phyloP scores from a whole-genome alignment of 192 early-diverging fungal species.

The Backusella liffmaniae region DNA sequence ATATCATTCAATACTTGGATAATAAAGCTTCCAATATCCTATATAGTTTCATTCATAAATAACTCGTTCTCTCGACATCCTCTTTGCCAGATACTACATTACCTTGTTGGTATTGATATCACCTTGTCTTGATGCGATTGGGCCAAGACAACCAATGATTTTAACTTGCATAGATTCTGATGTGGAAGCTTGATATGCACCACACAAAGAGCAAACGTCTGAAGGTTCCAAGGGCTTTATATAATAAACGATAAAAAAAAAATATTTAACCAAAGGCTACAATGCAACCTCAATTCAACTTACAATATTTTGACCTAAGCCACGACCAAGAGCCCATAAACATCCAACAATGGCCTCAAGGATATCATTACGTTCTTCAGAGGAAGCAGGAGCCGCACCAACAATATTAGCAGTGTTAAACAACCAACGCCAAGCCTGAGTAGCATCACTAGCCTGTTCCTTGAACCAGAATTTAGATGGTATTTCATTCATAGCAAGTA shows the following conservation, averaged over 20 bases:
- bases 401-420: slow-evolving; percentile 55
- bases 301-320: slow-evolving; percentile 56
- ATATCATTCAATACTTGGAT: slow-evolving; percentile 45
- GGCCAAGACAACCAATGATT: slow-evolving; percentile 69
- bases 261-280: not conserved
- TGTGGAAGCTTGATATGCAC: slow-evolving; percentile 40
- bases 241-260: slow-evolving; percentile 5
- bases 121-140: slow-evolving; percentile 70
- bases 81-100: not conserved
- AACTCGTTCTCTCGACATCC: not conserved
- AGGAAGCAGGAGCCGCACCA: slow-evolving; percentile 38
- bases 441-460: slow-evolving; percentile 40
- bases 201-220: slow-evolving; percentile 44
- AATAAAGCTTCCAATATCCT: slow-evolving; percentile 68
- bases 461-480: slow-evolving; percentile 66
- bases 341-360: slow-evolving; percentile 70
- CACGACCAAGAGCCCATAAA: slow-evolving; percentile 76
- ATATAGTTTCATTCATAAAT: slow-evolving; percentile 10
- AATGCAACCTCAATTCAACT: not conserved
- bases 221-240: slow-evolving; percentile 38
- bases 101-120: slow-evolving; percentile 67
- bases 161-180: slow-evolving; percentile 61
- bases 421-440: slow-evolving; percentile 57
- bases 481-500: slow-evolving; percentile 70
- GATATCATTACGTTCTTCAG: slow-evolving; percentile 46